Evolutionary conservation across 2,329 filamentous ascomycete genomes (phyloP).

Genomic region (Apiospora saccharicola): DNA sequence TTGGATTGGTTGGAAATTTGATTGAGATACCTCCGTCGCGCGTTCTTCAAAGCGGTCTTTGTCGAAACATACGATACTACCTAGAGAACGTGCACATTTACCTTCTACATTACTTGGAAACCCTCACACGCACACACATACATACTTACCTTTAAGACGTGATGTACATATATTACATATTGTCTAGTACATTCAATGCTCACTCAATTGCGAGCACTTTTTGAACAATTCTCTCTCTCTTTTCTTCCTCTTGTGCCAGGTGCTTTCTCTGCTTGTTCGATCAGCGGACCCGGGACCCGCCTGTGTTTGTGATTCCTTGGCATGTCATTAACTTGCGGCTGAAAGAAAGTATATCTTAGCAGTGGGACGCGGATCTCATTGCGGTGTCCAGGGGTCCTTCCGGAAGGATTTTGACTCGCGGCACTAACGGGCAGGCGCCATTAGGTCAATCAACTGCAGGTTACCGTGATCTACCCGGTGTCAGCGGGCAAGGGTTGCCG

Average conservation of each 20-base stretch:
- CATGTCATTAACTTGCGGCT: constrained; percentile 1
- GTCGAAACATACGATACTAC: neutral
- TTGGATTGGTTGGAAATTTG: constrained; percentile 19
- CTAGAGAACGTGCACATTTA: constrained; percentile 1
- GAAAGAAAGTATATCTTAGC: neutral
- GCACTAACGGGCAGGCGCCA: neutral
- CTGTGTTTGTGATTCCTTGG: neutral
- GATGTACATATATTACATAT: constrained; percentile 4
- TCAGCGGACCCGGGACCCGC: neutral
- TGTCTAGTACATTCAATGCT: constrained; percentile 20
- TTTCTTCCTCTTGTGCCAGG: neutral
- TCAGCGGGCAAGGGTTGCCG: neutral
- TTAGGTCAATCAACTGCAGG: neutral
- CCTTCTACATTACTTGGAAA: neutral
- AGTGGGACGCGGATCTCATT: no score
- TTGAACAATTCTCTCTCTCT: neutral
- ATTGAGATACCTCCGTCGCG: constrained; percentile 19
- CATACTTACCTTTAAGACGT: neutral
- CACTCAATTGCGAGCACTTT: neutral
- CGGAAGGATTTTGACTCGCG: constrained; percentile 10
- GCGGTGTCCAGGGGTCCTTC: no score
- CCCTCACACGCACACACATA: neutral
- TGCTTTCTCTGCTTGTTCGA: neutral
- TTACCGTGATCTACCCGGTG: constrained; percentile 7
- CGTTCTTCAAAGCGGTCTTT: neutral